Evolutionary conservation across 306 rosid species (phyloP).

Genomic region (Dryas alaskensis): DNA sequence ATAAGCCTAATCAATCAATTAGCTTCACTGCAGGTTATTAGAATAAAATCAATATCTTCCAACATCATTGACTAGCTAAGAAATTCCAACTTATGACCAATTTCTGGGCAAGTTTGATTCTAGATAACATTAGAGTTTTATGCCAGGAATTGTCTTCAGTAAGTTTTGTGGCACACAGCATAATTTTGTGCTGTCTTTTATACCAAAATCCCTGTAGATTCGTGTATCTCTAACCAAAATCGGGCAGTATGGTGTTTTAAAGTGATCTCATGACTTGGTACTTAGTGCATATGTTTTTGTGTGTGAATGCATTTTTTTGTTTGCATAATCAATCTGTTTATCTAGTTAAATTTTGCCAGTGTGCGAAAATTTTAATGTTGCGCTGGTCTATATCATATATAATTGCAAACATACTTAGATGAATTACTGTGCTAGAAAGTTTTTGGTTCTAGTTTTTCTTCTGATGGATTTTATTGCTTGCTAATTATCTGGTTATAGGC

Average conservation of each 20-base stretch:
- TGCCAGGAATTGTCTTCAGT: background rate
- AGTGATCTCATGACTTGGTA: background rate
- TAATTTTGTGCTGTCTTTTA: background rate
- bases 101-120: background rate
- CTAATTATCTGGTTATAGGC: constrained; percentile 60
- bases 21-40: too few relatives aligned
- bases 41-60: too few relatives aligned
- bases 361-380: background rate
- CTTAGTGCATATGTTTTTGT: background rate
- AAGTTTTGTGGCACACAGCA: background rate
- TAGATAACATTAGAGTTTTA: background rate
- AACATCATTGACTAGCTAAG: too few relatives aligned
- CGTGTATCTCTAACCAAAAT: background rate
- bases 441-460: constrained; percentile 21
- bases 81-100: too few relatives aligned
- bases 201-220: background rate
- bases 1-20: too few relatives aligned
- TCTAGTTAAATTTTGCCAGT: background rate
- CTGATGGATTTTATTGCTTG: constrained; percentile 22
- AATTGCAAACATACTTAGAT: background rate
- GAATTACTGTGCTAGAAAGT: background rate
- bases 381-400: background rate
- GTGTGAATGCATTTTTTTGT: background rate
- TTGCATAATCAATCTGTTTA: background rate
- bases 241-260: background rate